Conservation (phyloP, 1,284 basidiomycete species). For the Irpex rosettiformis region DNA sequence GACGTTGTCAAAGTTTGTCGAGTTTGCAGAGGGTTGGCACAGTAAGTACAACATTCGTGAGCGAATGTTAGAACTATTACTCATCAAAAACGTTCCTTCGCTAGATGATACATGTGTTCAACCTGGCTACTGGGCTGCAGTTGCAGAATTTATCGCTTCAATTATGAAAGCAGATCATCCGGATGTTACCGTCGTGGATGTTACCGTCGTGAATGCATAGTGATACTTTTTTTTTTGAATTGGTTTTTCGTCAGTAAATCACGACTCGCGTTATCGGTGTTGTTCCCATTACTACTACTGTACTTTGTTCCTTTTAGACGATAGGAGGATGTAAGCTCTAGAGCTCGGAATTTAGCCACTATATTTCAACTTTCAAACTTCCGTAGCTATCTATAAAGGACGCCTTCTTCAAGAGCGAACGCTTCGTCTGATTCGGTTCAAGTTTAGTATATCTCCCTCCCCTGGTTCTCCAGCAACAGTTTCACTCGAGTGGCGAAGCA, state of each 20-base stretch:
- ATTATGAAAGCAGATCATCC: constrained; percentile 3
- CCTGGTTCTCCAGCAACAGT: no score
- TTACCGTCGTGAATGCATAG: not conserved
- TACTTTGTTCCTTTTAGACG: not conserved
- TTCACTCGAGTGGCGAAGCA: no score
- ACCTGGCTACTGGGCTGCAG: constrained; percentile 6
- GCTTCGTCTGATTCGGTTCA: no score
- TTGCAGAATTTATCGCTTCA: constrained; percentile 5
- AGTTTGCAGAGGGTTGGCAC: constrained; percentile 27
- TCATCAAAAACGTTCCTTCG: not conserved
- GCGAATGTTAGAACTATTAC: not conserved
- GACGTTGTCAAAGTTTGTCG: constrained; percentile 22
- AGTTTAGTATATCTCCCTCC: no score
- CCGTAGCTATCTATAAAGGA: no score
- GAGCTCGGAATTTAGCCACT: no score
- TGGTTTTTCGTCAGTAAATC: not conserved
- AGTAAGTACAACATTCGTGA: constrained; percentile 19
- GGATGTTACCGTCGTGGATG: not conserved
- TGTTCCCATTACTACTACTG: not conserved
- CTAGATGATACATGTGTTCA: constrained; percentile 8
- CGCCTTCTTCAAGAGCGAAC: no score
- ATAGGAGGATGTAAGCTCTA: not conserved
- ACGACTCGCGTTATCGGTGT: not conserved
- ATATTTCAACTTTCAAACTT: no score
- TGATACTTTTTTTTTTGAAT: not conserved